Base-by-base conservation (phyloP, 2,329 filamentous ascomycete genomes). In the Alternaria conjuncta region DNA sequence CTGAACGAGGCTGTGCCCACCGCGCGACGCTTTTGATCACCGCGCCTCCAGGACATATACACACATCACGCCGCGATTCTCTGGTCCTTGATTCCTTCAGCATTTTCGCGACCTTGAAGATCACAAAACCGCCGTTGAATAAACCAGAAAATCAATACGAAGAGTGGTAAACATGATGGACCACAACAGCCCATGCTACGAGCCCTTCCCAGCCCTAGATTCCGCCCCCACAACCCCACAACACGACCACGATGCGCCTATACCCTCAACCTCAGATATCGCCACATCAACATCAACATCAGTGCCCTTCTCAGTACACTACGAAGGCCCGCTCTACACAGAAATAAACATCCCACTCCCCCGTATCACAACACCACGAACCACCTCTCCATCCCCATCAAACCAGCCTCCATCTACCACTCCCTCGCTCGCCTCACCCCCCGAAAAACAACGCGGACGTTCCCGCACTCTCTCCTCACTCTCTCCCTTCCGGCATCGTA, bases 341-440 rank as follows among this genome's bases (percentile, higher is more conserved):
- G 76, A 78, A 60, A 78, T 78, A 46, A 73, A 75, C 57, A 78
- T 78, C 25, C 75, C 75, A 5, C 65, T 78, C 0, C 76, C 76
- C 11, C 59, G 55, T 3, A 20, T 77, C 13, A 67, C 69, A 21
- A 49, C 70, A 20, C 36, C 36, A 18, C n/a, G 60, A 58, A 21
- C 32, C 60, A 5, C 21, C 15, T 11, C 51, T 12, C 45, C 44
- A 36, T 30, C 56, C n/a, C n/a, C n/a, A n/a, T n/a, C n/a, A n/a
- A n/a, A n/a, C n/a, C n/a, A n/a, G n/a, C n/a, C n/a, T n/a, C n/a
- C n/a, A n/a, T n/a, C n/a, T n/a, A n/a, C 21, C 28, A 20, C 13
- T 5, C 20, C 44, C 7, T 21, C 41, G 0, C 0, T 46, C 12
- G 3, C 45, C 21, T n/a, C 44, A 12, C 8, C 56, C 15, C 13